Evolutionary conservation across 306 rosid genomes (phyloP).

Genomic region (Potentilla sterilis): DNA sequence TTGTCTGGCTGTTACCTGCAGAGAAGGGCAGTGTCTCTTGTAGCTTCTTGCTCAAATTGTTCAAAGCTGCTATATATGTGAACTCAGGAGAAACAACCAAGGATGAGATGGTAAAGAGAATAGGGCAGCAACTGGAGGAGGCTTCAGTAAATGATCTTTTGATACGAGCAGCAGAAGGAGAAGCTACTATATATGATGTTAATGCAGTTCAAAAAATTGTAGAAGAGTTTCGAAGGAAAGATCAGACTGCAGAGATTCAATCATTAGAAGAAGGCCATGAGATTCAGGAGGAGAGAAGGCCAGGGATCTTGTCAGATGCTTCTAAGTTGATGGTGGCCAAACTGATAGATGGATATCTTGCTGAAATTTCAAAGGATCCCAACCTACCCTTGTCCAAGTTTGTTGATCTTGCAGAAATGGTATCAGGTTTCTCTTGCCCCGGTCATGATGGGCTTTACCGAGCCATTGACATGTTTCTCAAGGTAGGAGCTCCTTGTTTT

Average conservation of each 20-base stretch:
- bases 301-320: slow-evolving; percentile 86
- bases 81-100: slow-evolving; percentile 51
- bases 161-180: slow-evolving; percentile 61
- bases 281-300: slow-evolving; percentile 44
- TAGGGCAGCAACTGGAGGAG: slow-evolving; percentile 91
- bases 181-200: slow-evolving; percentile 55
- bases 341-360: slow-evolving; percentile 78
- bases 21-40: slow-evolving; percentile 81
- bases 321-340: slow-evolving; percentile 92
- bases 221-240: slow-evolving; percentile 58
- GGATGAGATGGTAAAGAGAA: slow-evolving; percentile 62
- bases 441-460: slow-evolving; percentile 85
- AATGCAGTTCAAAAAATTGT: slow-evolving; percentile 62
- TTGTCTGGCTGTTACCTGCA: slow-evolving; percentile 69
- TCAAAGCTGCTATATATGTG: slow-evolving; percentile 64
- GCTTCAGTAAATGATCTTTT: slow-evolving; percentile 79
- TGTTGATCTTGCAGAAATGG: slow-evolving; percentile 74
- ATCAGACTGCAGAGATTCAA: slow-evolving; percentile 59
- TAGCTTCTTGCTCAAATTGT: slow-evolving; percentile 72
- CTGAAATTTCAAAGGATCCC: slow-evolving; percentile 84
- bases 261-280: slow-evolving; percentile 43
- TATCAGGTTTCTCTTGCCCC: slow-evolving; percentile 64
- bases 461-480: slow-evolving; percentile 90
- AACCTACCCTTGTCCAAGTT: slow-evolving; percentile 59
- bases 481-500: slow-evolving; percentile 47